phyloP scores from a whole-genome alignment of 768 basidiomycete species.

The Hygrophoropsis aurantiaca region DNA sequence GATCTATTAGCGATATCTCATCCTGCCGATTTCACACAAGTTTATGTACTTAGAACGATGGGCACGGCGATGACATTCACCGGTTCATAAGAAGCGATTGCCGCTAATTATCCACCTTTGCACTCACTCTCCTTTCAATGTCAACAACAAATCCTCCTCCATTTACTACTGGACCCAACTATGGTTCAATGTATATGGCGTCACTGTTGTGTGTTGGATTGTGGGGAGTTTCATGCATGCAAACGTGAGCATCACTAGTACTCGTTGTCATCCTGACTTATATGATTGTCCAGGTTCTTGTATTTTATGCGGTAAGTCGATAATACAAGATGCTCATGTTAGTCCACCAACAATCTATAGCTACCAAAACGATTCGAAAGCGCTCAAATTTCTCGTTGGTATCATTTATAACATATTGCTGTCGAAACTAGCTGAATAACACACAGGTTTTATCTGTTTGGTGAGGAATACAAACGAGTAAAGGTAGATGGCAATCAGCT shows the following conservation, averaged over 20 bases:
- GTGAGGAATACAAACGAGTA: too few relatives aligned
- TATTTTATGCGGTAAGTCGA: neutral
- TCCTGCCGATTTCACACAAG: too few relatives aligned
- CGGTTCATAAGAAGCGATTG: too few relatives aligned
- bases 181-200: neutral
- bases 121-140: too few relatives aligned
- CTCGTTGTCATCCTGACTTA: too few relatives aligned
- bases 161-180: neutral
- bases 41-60: too few relatives aligned
- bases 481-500: too few relatives aligned
- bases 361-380: neutral
- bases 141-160: neutral
- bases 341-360: neutral
- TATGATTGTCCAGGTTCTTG: neutral
- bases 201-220: neutral
- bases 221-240: neutral
- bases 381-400: neutral
- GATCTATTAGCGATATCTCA: too few relatives aligned
- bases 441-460: neutral
- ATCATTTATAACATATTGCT: neutral
- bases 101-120: too few relatives aligned
- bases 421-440: neutral
- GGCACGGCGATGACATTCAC: too few relatives aligned
- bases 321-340: too few relatives aligned
- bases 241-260: neutral